A percentile compares a stretch with the other conserved stretches of the same genome.
Evolutionary conservation across 805 yeast genomes (phyloP).

Genomic region (Cyberlindnera xishuangbannaensis): DNA sequence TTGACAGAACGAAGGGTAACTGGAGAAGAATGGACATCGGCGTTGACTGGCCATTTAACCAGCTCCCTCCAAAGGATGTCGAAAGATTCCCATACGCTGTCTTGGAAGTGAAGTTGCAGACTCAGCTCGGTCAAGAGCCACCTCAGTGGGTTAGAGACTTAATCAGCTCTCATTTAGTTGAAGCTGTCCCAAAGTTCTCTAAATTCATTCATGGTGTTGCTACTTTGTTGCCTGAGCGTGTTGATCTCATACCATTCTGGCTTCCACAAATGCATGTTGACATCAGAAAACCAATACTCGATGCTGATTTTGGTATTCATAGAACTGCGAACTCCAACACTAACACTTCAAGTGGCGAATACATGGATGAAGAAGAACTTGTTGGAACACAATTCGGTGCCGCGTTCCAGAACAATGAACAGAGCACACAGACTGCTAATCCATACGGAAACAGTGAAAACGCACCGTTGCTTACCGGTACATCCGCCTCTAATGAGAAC

Average conservation of each 20-base stretch:
- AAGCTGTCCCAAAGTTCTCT: slow-evolving; percentile 96
- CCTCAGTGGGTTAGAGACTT: slow-evolving; percentile 96
- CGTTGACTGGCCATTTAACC: slow-evolving; percentile 90
- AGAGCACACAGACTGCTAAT: slow-evolving; percentile 11
- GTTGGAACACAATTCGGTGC: slow-evolving; percentile 44
- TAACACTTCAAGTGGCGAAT: slow-evolving; percentile 44
- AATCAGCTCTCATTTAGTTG: slow-evolving; percentile 88
- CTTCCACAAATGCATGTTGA: slow-evolving; percentile 95
- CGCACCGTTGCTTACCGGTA: slow-evolving; percentile 25
- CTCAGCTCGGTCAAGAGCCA: slow-evolving; percentile 98
- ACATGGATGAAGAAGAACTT: slow-evolving; percentile 66
- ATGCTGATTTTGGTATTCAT: slow-evolving; percentile 28
- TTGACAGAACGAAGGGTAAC: slow-evolving; percentile 82
- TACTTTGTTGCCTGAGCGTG: slow-evolving; percentile 77
- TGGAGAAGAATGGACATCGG: slow-evolving; percentile 99
- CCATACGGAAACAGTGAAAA: slow-evolving; percentile 22
- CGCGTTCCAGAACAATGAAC: slow-evolving; percentile 6
- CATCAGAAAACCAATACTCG: slow-evolving; percentile 74
- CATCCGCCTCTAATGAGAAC: slow-evolving; percentile 5
- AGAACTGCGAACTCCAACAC: slow-evolving; percentile 22
- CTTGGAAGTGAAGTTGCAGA: slow-evolving; percentile 92
- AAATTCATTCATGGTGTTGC: slow-evolving; percentile 97
- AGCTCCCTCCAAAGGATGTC: slow-evolving; percentile 76
- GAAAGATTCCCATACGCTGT: slow-evolving; percentile 97
- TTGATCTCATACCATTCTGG: slow-evolving; percentile 92